Percentiles rank a stretch among this genome's conserved stretches.
Conservation (phyloP, 345 rosid genomes). For the Nephelium lappaceum region DNA sequence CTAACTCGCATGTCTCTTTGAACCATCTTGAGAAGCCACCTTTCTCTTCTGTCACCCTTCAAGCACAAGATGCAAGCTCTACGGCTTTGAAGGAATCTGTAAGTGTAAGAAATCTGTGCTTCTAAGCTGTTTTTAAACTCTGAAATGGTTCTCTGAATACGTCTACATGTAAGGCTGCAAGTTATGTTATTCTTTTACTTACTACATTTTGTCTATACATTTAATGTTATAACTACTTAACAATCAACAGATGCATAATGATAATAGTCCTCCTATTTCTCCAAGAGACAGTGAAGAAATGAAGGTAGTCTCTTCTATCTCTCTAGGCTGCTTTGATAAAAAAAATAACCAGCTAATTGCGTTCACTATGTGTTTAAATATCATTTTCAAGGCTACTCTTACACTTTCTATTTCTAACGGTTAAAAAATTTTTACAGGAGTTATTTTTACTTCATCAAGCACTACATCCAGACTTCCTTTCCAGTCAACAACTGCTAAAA, state of each 20-base stretch:
- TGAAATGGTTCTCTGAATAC: background rate
- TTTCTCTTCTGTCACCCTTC: constrained; percentile 41
- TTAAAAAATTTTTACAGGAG: constrained; percentile 43
- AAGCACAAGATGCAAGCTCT: constrained; percentile 44
- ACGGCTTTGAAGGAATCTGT: constrained; percentile 43
- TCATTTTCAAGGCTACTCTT: background rate
- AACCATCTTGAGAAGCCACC: constrained; percentile 33
- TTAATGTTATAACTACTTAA: constrained; percentile 31
- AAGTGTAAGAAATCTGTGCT: constrained; percentile 25
- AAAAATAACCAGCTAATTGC: background rate
- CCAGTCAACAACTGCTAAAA: constrained; percentile 55
- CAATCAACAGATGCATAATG: constrained; percentile 38
- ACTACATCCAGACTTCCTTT: constrained; percentile 58
- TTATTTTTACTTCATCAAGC: constrained; percentile 63
- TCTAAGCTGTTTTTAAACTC: background rate
- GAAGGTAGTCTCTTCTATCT: constrained; percentile 49
- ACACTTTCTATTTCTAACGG: background rate
- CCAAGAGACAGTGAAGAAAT: constrained; percentile 83
- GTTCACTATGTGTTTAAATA: background rate
- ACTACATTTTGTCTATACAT: constrained; percentile 7
- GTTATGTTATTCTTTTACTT: background rate
- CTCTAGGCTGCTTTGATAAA: background rate
- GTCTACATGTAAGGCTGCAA: background rate
- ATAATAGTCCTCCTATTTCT: constrained; percentile 57
- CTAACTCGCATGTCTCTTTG: constrained; percentile 34